Conservation (phyloP, 2,329 filamentous ascomycete genomes). For the Hysterium pulicare region DNA sequence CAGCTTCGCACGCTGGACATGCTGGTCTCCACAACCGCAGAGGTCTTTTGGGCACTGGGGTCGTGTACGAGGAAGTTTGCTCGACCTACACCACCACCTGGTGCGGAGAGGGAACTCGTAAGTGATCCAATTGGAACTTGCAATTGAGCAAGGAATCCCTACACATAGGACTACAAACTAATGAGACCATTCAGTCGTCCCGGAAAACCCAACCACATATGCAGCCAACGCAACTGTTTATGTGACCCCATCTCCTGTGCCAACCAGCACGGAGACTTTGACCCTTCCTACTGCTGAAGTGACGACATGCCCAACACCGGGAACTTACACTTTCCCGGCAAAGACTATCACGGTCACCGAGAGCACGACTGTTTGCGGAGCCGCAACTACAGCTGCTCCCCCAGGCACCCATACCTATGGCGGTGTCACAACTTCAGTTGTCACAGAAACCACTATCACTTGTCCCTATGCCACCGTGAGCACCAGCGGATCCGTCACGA, state of each 20-base stretch:
- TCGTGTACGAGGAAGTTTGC: constrained; percentile 59
- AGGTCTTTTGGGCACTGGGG: constrained; percentile 41
- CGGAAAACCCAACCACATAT: constrained; percentile 10
- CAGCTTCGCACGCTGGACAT: constrained; percentile 64
- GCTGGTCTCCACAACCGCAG: constrained; percentile 55
- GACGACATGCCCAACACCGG: constrained; percentile 60
- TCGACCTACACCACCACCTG: constrained; percentile 71
- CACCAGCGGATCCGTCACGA: constrained; percentile 56
- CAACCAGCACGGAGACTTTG: neutral
- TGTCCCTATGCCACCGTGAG: constrained; percentile 67
- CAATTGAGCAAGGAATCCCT: neutral
- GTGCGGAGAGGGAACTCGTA: constrained; percentile 64
- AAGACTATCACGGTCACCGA: constrained; percentile 66
- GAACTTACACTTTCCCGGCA: constrained; percentile 72
- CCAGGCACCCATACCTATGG: constrained; percentile 66
- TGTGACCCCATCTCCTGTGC: constrained; percentile 17
- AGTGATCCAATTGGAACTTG: constrained; percentile 18
- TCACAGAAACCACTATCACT: constrained; percentile 62
- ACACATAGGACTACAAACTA: neutral
- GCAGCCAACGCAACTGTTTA: constrained; percentile 25
- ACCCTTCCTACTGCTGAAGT: constrained; percentile 48
- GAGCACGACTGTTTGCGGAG: constrained; percentile 64
- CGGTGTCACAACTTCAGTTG: constrained; percentile 69
- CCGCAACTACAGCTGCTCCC: constrained; percentile 59
- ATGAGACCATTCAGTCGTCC: constrained; percentile 3